Conservation (phyloP, 2,329 filamentous ascomycete species). For the Chrysoporthe deuterocubensis region DNA sequence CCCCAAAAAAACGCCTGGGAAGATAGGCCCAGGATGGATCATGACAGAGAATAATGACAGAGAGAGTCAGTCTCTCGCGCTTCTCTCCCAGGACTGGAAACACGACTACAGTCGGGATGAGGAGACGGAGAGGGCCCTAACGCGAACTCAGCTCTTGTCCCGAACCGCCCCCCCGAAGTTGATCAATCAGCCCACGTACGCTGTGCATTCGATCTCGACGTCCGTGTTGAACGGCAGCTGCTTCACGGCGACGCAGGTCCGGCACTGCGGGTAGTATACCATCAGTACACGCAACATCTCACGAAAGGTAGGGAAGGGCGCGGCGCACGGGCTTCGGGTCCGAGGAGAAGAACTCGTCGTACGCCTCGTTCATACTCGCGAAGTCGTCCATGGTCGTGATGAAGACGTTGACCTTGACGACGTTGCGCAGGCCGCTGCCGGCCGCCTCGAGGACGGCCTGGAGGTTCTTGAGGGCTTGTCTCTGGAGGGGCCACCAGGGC, state of each 20-base stretch:
- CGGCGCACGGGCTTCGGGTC: conserved; percentile 52
- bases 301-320: conserved; percentile 40
- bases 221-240: conserved; percentile 71
- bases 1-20: no score
- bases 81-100: background rate
- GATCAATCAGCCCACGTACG: conserved; percentile 36
- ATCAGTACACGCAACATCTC: background rate
- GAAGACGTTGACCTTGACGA: conserved; percentile 71
- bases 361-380: conserved; percentile 60
- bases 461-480: conserved; percentile 63
- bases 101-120: background rate
- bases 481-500: conserved; percentile 39
- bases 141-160: conserved; percentile 11
- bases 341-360: conserved; percentile 52
- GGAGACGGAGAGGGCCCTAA: background rate
- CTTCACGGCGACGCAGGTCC: conserved; percentile 76
- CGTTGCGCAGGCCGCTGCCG: conserved; percentile 61
- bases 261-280: conserved; percentile 37
- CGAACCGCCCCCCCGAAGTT: background rate
- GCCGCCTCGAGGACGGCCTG: conserved; percentile 62
- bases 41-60: no score
- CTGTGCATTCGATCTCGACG: conserved; percentile 77
- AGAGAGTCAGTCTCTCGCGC: background rate
- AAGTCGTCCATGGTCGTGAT: conserved; percentile 69
- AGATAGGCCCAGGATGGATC: no score